Percentiles rank a stretch among this genome's conserved stretches.
Evolutionary conservation across 2,329 filamentous ascomycete genomes (phyloP).

Genomic region (Rhinocladiella mackenziei): DNA sequence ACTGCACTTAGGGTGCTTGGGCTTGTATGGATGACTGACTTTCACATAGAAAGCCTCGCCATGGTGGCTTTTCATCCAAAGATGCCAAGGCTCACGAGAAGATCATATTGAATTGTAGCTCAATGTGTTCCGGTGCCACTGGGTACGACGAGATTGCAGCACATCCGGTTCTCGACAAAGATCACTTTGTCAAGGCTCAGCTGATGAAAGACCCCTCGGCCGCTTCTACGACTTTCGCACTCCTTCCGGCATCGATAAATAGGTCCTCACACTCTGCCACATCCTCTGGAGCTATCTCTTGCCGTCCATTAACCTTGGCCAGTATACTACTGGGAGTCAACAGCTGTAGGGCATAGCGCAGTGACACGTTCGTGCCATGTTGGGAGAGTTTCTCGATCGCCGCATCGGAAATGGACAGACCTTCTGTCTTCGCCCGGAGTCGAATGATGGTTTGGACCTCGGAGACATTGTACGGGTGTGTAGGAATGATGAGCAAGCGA

Average conservation of each 20-base stretch:
- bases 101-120: too few species aligned
- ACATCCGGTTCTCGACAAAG: too few species aligned
- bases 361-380: slow-evolving; percentile 80
- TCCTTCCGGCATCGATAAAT: slow-evolving; percentile 77
- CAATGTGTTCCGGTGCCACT: too few species aligned
- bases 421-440: slow-evolving; percentile 77
- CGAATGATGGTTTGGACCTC: slow-evolving; percentile 92
- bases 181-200: slow-evolving; percentile 38
- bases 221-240: slow-evolving; percentile 66
- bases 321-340: slow-evolving; percentile 87
- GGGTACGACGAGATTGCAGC: too few species aligned
- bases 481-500: slow-evolving; percentile 92
- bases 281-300: slow-evolving; percentile 71
- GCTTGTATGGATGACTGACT: too few species aligned
- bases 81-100: too few species aligned
- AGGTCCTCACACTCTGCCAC: slow-evolving; percentile 77
- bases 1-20: too few species aligned
- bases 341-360: slow-evolving; percentile 90
- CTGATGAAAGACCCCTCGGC: slow-evolving; percentile 62
- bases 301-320: slow-evolving; percentile 74
- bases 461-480: slow-evolving; percentile 77
- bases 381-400: slow-evolving; percentile 83
- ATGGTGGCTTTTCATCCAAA: too few species aligned
- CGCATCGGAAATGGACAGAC: slow-evolving; percentile 70
- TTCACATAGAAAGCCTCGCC: too few species aligned